Evolutionary conservation across 2,329 filamentous ascomycete species (phyloP).

Genomic region (Talaromyces sp.): DNA sequence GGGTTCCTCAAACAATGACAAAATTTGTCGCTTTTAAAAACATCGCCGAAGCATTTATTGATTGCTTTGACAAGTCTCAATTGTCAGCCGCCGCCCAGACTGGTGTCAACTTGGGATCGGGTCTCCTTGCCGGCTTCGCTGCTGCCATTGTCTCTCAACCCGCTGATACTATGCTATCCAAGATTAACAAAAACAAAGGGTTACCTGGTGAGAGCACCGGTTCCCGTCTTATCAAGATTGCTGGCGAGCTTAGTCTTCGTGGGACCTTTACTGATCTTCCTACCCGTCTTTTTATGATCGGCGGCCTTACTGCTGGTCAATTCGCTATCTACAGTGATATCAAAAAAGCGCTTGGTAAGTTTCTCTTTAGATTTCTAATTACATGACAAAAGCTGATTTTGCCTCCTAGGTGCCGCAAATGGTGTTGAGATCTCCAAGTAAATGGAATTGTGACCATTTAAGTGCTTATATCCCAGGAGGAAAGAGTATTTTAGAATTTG

Average conservation of each 20-base stretch:
- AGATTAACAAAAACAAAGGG: conserved; percentile 93
- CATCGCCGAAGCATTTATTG: conserved; percentile 69
- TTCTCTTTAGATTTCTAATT: background rate
- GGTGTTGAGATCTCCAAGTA: background rate
- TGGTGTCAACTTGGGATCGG: conserved; percentile 74
- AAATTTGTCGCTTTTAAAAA: conserved; percentile 94
- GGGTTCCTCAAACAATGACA: conserved; percentile 87
- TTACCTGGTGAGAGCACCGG: conserved; percentile 77
- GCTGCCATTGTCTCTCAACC: conserved; percentile 82
- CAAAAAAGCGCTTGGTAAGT: background rate
- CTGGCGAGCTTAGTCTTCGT: conserved; percentile 71
- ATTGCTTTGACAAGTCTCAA: conserved; percentile 62
- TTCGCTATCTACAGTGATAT: conserved; percentile 76
- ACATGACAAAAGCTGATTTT: background rate
- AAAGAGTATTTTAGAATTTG: no score
- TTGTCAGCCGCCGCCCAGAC: conserved; percentile 67
- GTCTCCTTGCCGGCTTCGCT: conserved; percentile 79
- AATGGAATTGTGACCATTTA: background rate
- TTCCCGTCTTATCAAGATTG: conserved; percentile 79
- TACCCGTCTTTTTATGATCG: conserved; percentile 69
- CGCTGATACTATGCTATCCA: conserved; percentile 87
- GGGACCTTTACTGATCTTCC: conserved; percentile 77
- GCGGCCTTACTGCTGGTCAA: conserved; percentile 70
- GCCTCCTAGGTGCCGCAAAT: background rate
- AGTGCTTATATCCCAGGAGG: background rate